Evolutionary conservation across 2,329 filamentous ascomycete genomes (phyloP).

Genomic region (Ophiostoma quercus): DNA sequence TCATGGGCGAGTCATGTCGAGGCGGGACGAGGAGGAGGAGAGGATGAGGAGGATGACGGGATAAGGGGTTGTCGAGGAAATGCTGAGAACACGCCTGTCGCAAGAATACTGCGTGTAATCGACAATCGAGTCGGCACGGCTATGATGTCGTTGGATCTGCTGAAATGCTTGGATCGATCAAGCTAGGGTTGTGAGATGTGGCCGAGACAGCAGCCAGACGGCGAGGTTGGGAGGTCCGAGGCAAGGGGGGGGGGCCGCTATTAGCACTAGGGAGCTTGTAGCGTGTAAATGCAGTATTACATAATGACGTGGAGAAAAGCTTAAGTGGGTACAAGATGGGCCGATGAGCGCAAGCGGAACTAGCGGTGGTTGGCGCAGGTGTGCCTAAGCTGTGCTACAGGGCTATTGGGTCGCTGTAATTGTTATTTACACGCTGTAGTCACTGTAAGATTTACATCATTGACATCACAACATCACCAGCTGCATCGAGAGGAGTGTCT

Average conservation of each 20-base stretch:
- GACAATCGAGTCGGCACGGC: neutral
- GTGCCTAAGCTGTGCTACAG: neutral
- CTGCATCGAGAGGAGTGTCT: neutral
- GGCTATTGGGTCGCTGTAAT: neutral
- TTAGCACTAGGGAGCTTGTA: neutral
- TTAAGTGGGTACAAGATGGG: neutral
- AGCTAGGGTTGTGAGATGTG: neutral
- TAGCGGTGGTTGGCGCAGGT: neutral
- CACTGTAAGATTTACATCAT: neutral
- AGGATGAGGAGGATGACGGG: neutral
- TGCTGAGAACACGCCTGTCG: neutral
- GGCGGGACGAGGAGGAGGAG: neutral
- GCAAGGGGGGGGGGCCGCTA: constrained; percentile 1
- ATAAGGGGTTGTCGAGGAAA: neutral
- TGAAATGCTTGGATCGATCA: neutral
- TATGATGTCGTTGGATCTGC: constrained; percentile 1
- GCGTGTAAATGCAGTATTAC: neutral
- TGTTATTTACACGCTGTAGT: neutral
- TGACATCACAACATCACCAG: neutral
- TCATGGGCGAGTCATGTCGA: constrained; percentile 15
- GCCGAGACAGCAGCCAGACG: neutral
- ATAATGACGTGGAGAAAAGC: constrained; percentile 5
- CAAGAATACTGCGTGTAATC: neutral
- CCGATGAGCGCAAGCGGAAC: neutral
- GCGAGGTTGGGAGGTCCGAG: constrained; percentile 8